A percentile compares a stretch with the other conserved stretches of the same genome.
Evolutionary conservation across 139 green algal species (phyloP).

Genomic region (Ettlia oleoabundans): DNA sequence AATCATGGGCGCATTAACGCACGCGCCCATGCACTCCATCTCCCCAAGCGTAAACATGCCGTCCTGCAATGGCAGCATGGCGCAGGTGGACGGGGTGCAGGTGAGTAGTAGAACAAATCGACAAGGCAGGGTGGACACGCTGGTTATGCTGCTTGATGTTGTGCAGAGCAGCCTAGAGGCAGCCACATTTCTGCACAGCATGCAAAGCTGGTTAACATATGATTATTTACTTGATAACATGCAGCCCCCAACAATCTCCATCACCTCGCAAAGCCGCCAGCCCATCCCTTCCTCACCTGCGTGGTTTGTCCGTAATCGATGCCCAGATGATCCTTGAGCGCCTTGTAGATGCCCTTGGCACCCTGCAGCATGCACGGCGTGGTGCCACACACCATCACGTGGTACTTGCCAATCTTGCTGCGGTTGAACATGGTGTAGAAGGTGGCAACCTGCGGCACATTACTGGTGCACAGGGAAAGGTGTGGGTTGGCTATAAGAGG

Average conservation of each 20-base stretch:
- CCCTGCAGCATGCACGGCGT: conserved; percentile 93
- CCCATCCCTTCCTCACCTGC: conserved; percentile 7
- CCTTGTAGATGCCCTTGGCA: conserved; percentile 76
- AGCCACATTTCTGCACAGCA: too few relatives aligned
- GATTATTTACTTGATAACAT: too few relatives aligned
- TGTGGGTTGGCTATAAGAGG: too few relatives aligned
- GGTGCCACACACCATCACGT: conserved; percentile 97
- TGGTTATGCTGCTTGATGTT: not conserved
- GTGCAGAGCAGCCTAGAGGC: not conserved
- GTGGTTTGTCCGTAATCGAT: conserved; percentile 79
- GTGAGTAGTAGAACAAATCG: not conserved
- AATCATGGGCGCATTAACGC: conserved; percentile 99
- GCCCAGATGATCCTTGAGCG: conserved; percentile 78
- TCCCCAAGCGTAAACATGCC: conserved; percentile 97
- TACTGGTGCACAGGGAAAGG: not conserved
- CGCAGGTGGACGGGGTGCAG: not conserved
- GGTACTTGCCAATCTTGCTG: conserved; percentile 94
- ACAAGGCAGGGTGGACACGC: not conserved
- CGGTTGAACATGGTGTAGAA: conserved; percentile 99
- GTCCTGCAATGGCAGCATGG: conserved; percentile 56
- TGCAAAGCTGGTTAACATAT: too few relatives aligned
- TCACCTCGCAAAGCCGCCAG: not conserved
- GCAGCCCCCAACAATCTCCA: too few relatives aligned
- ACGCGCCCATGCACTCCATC: conserved; percentile 99
- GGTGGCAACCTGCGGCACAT: conserved; percentile 78